phyloP scores from a whole-genome alignment of 345 rosid species.

The Ricinus communis region DNA sequence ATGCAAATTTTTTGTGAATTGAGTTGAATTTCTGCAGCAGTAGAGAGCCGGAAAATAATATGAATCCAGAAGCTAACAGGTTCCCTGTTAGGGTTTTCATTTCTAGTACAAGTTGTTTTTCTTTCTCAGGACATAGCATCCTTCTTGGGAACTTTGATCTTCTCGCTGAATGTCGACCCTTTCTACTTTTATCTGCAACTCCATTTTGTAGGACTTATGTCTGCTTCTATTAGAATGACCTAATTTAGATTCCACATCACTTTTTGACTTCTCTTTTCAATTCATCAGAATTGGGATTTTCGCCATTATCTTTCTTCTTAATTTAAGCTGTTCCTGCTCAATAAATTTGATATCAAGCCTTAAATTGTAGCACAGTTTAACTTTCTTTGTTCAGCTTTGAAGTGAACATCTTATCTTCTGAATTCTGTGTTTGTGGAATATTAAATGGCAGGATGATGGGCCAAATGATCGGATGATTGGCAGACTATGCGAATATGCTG shows the following conservation, averaged over 20 bases:
- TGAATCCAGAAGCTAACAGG: background rate
- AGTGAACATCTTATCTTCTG: background rate
- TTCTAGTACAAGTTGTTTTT: background rate
- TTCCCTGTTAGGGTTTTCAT: background rate
- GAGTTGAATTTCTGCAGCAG: background rate
- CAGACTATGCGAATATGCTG: conserved; percentile 93
- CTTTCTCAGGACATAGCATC: background rate
- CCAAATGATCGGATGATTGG: conserved; percentile 88
- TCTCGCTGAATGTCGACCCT: background rate
- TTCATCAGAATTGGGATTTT: background rate
- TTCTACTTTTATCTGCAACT: background rate
- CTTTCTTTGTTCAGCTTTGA: background rate
- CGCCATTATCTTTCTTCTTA: background rate
- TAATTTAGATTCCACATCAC: background rate
- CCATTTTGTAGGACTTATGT: no score
- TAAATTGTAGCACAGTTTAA: no score
- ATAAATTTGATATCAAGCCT: background rate
- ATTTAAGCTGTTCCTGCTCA: background rate
- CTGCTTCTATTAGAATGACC: background rate
- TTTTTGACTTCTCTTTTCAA: background rate
- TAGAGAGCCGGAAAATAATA: background rate
- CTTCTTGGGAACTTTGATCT: background rate
- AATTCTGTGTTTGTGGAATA: conserved; percentile 4
- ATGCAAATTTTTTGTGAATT: background rate
- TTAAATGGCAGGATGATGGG: conserved; percentile 72